Evolutionary conservation across 2,329 filamentous ascomycete genomes (phyloP), one percentile per base, ranked within the genome.

Genomic region (Fusarium coicis): DNA sequence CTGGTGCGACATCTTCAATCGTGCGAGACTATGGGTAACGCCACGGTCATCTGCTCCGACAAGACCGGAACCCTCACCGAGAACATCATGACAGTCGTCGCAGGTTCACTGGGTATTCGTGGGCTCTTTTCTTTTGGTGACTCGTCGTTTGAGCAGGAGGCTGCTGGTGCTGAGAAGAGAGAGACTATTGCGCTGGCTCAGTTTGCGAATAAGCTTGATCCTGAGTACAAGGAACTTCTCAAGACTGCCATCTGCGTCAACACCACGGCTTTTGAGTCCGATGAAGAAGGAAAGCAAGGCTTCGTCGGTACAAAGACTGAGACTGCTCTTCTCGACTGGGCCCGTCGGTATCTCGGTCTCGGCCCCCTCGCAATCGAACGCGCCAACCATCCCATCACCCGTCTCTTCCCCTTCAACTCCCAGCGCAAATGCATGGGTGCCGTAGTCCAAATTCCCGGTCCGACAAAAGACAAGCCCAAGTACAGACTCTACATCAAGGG

Each of bases 1-100:
- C 80, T 93, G 47, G 91, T 93, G 9, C 88, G 91, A 68, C 84
- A 91, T 53, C 84, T 93, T 14, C 87, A 90, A 63, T 91, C 91
- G 63, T 93, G 91, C 78, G 91, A 93, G 78, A 92, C 90, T 7
- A 93, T 93, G 91, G 91, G 91, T 9, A 92, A 92, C 71, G 89
- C 89, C 3, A 91, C 89, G 3, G 92, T 92, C 0, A 92, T 95
- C 52, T 95, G 93, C 82, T 95, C 92, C 6, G 93, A 94, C 59
- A 82, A 82, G 74, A 82, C 81, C 0, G 81, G 81, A 10, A 82
- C 81, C 1, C 67, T 82, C 4, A 83, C 81, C 0, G 90, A 92
- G 66, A 93, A 93, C 70, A 90, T 91, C 79, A 93, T 93, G 91
- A 92, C 90, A 0, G 91, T 94, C 3, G 91, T 94, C 42, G 89